Percentiles rank a stretch among this genome's conserved stretches.
Evolutionary conservation across 352 stramenopile genomes (phyloP).

Genomic region (Globisporangium recalcitrans): DNA sequence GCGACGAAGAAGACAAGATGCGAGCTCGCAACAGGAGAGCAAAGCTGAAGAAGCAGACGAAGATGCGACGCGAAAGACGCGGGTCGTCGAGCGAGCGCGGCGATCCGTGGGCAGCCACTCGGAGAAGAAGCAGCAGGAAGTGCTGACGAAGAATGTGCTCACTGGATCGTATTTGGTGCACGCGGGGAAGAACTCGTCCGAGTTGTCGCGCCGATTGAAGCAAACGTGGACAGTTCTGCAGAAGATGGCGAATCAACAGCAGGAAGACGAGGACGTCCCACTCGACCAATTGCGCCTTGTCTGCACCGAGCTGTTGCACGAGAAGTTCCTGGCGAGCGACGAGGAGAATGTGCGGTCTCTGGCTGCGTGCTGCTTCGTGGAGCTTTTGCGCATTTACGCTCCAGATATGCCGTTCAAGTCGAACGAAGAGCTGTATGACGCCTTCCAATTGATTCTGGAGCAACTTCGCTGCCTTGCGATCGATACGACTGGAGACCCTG

Average conservation of each 20-base stretch:
- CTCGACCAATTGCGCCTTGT: conserved; percentile 38
- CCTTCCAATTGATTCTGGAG: conserved; percentile 64
- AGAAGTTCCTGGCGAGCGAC: conserved; percentile 36
- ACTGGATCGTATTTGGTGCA: conserved; percentile 23
- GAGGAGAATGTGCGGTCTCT: conserved; percentile 56
- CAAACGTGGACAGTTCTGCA: conserved; percentile 47
- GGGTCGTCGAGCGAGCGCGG: neutral
- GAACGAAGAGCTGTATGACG: conserved; percentile 61
- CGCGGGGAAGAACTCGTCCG: conserved; percentile 26
- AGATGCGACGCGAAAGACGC: neutral
- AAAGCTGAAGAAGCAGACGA: neutral
- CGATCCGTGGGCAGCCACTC: conserved; percentile 3
- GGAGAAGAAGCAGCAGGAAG: conserved; percentile 10
- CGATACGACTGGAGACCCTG: neutral
- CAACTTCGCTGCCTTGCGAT: conserved; percentile 40
- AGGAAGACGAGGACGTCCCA: conserved; percentile 34
- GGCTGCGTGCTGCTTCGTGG: conserved; percentile 65
- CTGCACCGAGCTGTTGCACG: conserved; percentile 51
- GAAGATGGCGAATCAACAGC: conserved; percentile 29
- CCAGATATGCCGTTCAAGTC: conserved; percentile 66
- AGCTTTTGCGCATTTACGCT: conserved; percentile 58
- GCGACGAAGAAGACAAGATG: neutral
- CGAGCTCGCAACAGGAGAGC: neutral
- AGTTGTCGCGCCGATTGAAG: conserved; percentile 48
- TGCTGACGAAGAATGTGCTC: conserved; percentile 4